phyloP scores from a whole-genome alignment of 257 asterid genomes.

The Verbena officinalis region DNA sequence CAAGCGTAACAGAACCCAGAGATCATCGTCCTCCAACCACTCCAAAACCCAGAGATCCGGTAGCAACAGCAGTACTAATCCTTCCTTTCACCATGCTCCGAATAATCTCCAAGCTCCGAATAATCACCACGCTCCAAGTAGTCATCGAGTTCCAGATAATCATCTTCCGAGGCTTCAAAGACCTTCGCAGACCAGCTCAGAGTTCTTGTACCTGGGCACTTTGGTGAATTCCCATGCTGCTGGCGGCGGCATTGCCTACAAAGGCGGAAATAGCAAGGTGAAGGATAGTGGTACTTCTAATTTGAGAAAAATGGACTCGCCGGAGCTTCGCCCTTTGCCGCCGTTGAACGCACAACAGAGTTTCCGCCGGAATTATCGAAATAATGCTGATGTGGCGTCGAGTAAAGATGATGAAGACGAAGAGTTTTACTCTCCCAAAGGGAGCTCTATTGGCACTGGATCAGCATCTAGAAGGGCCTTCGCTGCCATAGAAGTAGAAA shows the following conservation, averaged over 20 bases:
- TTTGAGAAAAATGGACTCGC: constrained; percentile 68
- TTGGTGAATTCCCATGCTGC: constrained; percentile 67
- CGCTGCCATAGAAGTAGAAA: constrained; percentile 55
- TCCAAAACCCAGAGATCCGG: constrained; percentile 72
- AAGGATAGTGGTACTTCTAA: constrained; percentile 26
- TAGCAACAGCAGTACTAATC: constrained; percentile 34
- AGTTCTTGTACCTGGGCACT: constrained; percentile 90
- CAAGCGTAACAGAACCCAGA: constrained; percentile 31
- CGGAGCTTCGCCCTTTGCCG: constrained; percentile 92
- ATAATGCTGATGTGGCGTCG: constrained; percentile 46
- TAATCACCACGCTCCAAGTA: constrained; percentile 22
- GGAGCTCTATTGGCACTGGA: constrained; percentile 70
- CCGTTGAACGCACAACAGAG: constrained; percentile 53
- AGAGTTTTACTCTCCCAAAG: constrained; percentile 88
- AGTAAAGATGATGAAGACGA: constrained; percentile 65
- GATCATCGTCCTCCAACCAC: constrained; percentile 29
- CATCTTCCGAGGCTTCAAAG: constrained; percentile 73
- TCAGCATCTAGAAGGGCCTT: constrained; percentile 77
- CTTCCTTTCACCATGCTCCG: constrained; percentile 31
- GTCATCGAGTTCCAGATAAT: neutral
- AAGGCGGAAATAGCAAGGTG: constrained; percentile 25
- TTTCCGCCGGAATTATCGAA: constrained; percentile 33
- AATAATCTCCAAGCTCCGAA: constrained; percentile 27
- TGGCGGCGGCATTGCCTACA: constrained; percentile 29
- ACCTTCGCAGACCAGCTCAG: constrained; percentile 88